phyloP scores from a whole-genome alignment of 768 basidiomycete genomes.

The Collybiopsis luxurians region DNA sequence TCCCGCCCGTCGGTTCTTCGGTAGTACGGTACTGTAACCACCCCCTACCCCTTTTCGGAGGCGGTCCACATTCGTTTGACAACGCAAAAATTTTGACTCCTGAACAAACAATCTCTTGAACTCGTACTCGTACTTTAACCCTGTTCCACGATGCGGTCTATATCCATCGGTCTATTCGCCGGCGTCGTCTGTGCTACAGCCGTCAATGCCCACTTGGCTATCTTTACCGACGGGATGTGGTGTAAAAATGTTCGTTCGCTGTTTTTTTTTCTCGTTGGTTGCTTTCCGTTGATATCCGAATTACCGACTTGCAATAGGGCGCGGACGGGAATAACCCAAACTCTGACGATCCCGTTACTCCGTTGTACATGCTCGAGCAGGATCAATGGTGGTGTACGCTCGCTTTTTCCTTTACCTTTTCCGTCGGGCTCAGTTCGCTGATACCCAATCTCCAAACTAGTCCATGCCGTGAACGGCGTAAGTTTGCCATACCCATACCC shows the following conservation, averaged over 20 bases:
- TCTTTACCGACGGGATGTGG: conserved; percentile 12
- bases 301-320: too few species aligned
- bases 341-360: conserved; percentile 5
- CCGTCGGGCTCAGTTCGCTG: neutral
- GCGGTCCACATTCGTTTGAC: conserved; percentile 4
- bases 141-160: neutral
- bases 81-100: too few species aligned
- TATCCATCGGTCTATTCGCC: neutral
- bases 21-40: too few species aligned
- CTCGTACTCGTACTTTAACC: neutral
- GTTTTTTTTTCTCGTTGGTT: neutral
- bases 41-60: neutral
- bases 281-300: neutral
- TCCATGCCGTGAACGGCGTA: conserved; percentile 2
- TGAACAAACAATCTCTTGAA: neutral
- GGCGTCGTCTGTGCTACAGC: conserved; percentile 11
- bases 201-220: conserved; percentile 15
- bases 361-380: conserved; percentile 5
- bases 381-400: conserved; percentile 10
- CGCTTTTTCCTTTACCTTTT: neutral
- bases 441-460: neutral
- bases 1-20: neutral
- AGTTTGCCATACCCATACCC: too few species aligned
- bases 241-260: conserved; percentile 10
- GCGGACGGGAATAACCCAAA: conserved; percentile 4